phyloP scores from a whole-genome alignment of 441 rosid species.

The Isatis lusitanica region DNA sequence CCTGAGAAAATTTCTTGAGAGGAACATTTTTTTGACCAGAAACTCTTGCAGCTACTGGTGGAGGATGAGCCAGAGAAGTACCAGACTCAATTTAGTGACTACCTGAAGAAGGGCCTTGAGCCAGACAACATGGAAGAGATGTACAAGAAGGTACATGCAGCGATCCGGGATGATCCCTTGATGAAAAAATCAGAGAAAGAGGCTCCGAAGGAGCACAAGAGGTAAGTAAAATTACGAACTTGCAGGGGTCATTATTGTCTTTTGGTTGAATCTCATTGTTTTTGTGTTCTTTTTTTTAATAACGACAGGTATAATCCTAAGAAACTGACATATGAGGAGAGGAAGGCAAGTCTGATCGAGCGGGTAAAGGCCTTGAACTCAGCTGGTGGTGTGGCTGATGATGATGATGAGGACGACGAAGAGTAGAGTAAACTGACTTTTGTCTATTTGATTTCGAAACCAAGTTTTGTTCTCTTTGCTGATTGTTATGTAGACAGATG shows the following conservation, averaged over 20 bases:
- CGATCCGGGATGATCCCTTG: constrained; percentile 53
- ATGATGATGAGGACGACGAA: constrained; percentile 36
- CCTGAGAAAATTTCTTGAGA: background rate
- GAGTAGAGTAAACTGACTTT: background rate
- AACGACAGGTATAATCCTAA: constrained; percentile 37
- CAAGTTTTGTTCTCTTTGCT: background rate
- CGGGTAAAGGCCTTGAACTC: constrained; percentile 57
- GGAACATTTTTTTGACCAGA: background rate
- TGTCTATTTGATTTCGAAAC: background rate
- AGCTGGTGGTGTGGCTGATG: constrained; percentile 42
- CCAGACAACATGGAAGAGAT: constrained; percentile 68
- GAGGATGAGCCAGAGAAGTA: constrained; percentile 91
- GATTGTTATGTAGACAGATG: background rate
- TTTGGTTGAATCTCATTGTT: background rate
- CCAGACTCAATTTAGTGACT: constrained; percentile 74
- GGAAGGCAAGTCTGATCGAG: constrained; percentile 57
- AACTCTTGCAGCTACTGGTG: constrained; percentile 42
- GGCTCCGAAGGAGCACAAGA: constrained; percentile 47
- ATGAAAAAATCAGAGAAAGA: constrained; percentile 58
- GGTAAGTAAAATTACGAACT: constrained; percentile 35
- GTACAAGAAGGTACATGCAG: constrained; percentile 80
- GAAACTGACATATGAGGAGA: constrained; percentile 70
- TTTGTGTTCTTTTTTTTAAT: background rate
- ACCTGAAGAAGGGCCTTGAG: constrained; percentile 62
- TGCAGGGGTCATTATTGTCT: background rate